Evolutionary conservation across 768 basidiomycete species (phyloP), one percentile per base, ranked within the genome.

Genomic region (Boletus barrowsii): DNA sequence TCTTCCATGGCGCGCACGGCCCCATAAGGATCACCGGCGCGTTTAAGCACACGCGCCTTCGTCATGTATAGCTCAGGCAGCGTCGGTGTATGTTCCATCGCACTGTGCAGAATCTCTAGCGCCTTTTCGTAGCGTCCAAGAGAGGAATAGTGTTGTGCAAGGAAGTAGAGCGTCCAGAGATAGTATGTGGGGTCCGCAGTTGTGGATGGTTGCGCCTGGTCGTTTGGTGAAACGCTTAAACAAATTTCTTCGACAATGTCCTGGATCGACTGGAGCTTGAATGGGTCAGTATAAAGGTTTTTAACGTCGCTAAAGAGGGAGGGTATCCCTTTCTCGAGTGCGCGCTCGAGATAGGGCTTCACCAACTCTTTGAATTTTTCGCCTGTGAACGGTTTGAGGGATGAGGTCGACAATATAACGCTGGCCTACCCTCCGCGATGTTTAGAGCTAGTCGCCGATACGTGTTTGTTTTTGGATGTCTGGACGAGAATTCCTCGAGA

Each of bases 111-210:
- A 6, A 88, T 72, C 15, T 76, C 71, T 10, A 96, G 72, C 0
- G 94, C 82, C 46, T 62, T 69, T 20, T 60, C 54, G 43, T 77
- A 62, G 42, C 70, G 64, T 1, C 78, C 76, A 2, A 90, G 74
- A 65, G 79, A 82, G 0, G 90, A 88, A 64, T 91, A 79, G 66
- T 95, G 94, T 62, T 96, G 92, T 0, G 93, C 87, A 47, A 98
- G 86, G 78, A 90, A 97, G 75, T 96, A 98, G 37, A 98, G 82
- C 10, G 89, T 86, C 97, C 97, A 99, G 11, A 98, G 80, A 62
- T 96, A 89, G 15, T 83, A 85, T 5, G 92, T 85, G 1, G 96
- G 94, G 9, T 81, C 75, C 10, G 67, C 54, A 1, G 69, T 55
- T 11, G 59, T 49, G 9, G 61, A 46, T 26, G 64, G 58, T 30